Evolutionary conservation across 257 asterid genomes (phyloP).

Genomic region (Agastache rugosa): DNA sequence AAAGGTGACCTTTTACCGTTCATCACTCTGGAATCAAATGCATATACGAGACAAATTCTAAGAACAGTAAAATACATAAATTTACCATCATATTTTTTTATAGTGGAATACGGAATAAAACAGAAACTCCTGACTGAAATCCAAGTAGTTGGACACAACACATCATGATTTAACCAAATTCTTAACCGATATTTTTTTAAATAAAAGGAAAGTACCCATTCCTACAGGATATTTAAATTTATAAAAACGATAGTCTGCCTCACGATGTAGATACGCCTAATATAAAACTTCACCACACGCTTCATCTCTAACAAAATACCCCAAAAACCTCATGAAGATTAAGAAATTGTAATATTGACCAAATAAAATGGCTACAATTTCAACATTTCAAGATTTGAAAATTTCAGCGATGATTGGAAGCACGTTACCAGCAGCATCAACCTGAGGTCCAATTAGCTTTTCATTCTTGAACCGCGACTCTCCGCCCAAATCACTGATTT

Average conservation of each 20-base stretch:
- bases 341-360: conserved; percentile 14
- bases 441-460: conserved; percentile 43
- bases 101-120: not conserved
- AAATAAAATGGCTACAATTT: not conserved
- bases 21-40: not conserved
- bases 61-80: conserved; percentile 13
- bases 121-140: conserved; percentile 1
- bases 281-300: not conserved
- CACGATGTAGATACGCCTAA: conserved; percentile 1
- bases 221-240: not conserved
- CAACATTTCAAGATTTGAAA: not conserved
- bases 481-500: conserved; percentile 49
- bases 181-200: not conserved
- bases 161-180: not conserved
- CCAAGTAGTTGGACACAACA: not conserved
- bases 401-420: not conserved
- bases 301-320: not conserved
- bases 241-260: conserved; percentile 19
- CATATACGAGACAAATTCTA: not conserved
- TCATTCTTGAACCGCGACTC: conserved; percentile 67
- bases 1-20: not conserved
- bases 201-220: not conserved
- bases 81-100: not conserved
- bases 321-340: not conserved
- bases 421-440: conserved; percentile 60